Evolutionary conservation across 2,329 filamentous ascomycete species (phyloP), one percentile per base, ranked within the genome.

Genomic region (Fusarium tjaetaba): DNA sequence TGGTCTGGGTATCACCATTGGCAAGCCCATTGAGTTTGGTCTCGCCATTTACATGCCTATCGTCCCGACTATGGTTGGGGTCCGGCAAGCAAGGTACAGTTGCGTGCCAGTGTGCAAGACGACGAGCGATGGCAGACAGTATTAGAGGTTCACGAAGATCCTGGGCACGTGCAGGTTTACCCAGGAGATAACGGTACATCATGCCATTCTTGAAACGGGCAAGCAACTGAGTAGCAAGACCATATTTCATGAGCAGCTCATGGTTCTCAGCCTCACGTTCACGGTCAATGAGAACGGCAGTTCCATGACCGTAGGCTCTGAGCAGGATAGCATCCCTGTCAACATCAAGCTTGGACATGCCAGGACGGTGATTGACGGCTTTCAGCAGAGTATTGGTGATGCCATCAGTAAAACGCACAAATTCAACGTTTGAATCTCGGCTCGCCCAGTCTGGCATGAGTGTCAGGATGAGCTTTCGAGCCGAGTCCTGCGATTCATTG

Each of bases 171-270:
- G 95, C 95, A 61, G 94, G 93, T 72, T 88, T 90, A 59, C 96
- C 96, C 71, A 90, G 90, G 75, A 98, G 93, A 84, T 93, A 99
- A 76, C 93, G 91, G 86, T 99, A 99, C 79, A 99, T 89, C 85
- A 99, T 94, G 76, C 96, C 96, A 81, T 99, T 99, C 78, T 95
- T 88, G 86, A 99, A 99, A 75, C 95, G 93, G 61, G 95, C 96
- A 67, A 98, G 89, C 59, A 99, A 88, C 70, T 93, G 87, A 42
- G 96, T 96, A 26, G 96, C 96, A 61, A 99, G 91, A 77, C 91
- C 90, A 78, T 95, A 87, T 76, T 90, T 90, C 84, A 95, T 94
- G 71, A 98, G 91, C 65, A 98, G 88, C 80, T 95, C 95, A 84
- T 99, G 96, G 81, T 92, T 92, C 78, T 91, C 87, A 4, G 88